Base-by-base conservation (phyloP, 129 eudicot species). In the Artemisia tridentata region DNA sequence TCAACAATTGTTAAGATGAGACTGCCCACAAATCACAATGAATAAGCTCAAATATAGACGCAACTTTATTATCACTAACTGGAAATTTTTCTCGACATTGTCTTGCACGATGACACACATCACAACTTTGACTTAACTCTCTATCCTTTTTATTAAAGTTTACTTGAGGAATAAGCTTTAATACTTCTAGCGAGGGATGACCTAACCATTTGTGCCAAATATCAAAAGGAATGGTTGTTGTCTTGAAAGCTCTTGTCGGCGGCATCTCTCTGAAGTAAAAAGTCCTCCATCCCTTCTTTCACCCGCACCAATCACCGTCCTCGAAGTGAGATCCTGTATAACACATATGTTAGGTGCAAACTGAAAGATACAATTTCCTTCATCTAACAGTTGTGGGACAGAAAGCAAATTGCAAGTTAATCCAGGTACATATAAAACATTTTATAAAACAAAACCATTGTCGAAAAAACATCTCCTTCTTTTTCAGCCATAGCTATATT, bases 251-350 rank as follows among this genome's bases (percentile, higher is more conserved):
- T 58, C 23, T 13, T 20, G 12, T 31, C 1, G 11, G 3, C 0
- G 41, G 41, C 41, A 19, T 21, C 31, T 58, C 38, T 5, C 38
- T 2, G 16, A 58, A 58, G 23, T 58, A 58, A 14, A 21, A 58
- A 58, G 63, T 58, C 63, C 63, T 8, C 34, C 41, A 21, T 10
- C 27, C 67, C 47, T 14, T 63, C 68, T 63, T 15, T 38, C 17
- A 63, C 68, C 49, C 27, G 51, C 68, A 63, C 68, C 68, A 63
- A 63, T 63, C 68, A 63, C 21, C 7, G 15, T 63, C 51, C 68
- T 63, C 50, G 14, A 63, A 34, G 4, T 16, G 68, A 5, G 68
- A 31, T 63, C 68, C 50, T 63, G 68, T 63, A 63, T 63, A 31
- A 63, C 68, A 63, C 50, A 34, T 8, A 38, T 1, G 50, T 63